Evolutionary conservation across 108 stramenopile genomes (phyloP), one percentile per base, ranked within the genome.

Genomic region (Seminavis robusta): DNA sequence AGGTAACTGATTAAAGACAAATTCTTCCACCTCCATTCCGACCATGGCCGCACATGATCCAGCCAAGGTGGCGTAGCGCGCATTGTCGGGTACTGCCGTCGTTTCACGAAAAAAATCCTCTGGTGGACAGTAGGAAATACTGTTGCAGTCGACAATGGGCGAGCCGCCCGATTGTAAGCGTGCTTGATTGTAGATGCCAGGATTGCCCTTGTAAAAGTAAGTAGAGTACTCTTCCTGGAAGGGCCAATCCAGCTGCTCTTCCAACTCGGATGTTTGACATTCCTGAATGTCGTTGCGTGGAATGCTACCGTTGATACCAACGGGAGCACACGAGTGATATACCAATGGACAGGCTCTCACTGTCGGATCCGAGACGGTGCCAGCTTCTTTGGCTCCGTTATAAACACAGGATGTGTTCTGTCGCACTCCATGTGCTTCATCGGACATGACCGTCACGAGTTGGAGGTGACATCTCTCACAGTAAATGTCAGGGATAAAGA

Each of bases 381-480:
- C 23, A 4, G 49, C 52, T 20, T 38, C 53, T 10, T 10, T 20
- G 33, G 41, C 55, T 3, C 55, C 55, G 33, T 27, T 8, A 24
- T 52, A 52, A 19, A 23, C 19, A 23, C 51, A 52, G 24, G 33
- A 36, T 0, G 51, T 36, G 37, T 52, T 36, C 21, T 33, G 17
- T 5, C 34, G 51, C 8, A 52, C 51, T 19, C 51, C 51, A 28
- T 52, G 51, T 2, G 16, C n/a, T 5, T 4, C 11, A 28, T 52
- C 51, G 1, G 34, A 36, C 51, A 52, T 52, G 33, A 52, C 51
- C 33, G 51, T 36, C 3, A 52, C 19, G 32, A 75, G 34, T 36
- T 75, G 74, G 19, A 75, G 53, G 7, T 68, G 65, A 20, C 74
- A 75, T 10, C 69, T 51, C 46, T 75, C 74, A 44, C 74, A 75